Evolutionary conservation across 345 rosid genomes (phyloP).

Genomic region (Eucalyptus coolabah): DNA sequence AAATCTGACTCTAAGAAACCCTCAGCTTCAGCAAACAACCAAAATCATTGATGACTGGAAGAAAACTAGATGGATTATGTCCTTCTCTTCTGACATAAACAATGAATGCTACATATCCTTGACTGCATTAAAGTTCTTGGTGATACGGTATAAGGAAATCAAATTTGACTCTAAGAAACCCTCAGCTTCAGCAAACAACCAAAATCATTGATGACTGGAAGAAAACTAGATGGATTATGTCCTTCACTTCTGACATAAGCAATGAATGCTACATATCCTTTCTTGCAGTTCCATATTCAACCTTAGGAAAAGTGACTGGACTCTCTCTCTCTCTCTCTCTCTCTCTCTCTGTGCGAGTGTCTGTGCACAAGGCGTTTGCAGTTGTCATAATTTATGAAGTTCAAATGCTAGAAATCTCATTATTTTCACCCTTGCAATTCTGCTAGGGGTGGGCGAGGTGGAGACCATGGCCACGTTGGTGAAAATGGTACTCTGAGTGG

Average conservation of each 20-base stretch:
- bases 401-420: background rate
- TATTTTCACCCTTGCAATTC: background rate
- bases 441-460: slow-evolving; percentile 70
- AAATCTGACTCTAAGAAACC: background rate
- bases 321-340: background rate
- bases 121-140: background rate
- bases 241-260: background rate
- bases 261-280: background rate
- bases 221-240: background rate
- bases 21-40: background rate
- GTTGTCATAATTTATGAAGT: background rate
- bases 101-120: too few species aligned
- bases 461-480: slow-evolving; percentile 39
- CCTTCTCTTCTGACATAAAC: background rate
- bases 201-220: background rate
- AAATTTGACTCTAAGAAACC: background rate
- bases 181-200: background rate
- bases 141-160: background rate
- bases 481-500: slow-evolving; percentile 89
- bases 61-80: background rate
- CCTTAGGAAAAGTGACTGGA: background rate
- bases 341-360: background rate
- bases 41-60: background rate
- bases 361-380: background rate
- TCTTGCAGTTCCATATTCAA: background rate